Conservation (phyloP, 176 grass and related monocot genomes). For the Rhynchospora pubera region DNA sequence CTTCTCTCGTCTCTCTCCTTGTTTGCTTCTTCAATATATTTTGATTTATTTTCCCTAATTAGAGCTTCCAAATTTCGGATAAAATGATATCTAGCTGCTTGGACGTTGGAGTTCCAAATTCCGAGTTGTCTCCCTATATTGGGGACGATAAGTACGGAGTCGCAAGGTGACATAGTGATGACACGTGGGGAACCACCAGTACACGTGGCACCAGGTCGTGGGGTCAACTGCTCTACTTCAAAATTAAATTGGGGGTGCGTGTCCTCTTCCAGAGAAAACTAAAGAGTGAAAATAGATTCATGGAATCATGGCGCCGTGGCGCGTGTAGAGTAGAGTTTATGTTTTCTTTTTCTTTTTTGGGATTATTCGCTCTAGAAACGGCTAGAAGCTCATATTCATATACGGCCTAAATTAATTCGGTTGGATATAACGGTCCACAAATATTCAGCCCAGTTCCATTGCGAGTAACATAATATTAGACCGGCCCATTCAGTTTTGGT, state of each 20-base stretch:
- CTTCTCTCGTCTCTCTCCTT: not conserved
- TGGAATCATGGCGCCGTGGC: no score
- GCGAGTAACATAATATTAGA: no score
- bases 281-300: no score
- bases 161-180: not conserved
- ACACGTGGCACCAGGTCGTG: not conserved
- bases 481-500: no score
- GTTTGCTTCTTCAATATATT: not conserved
- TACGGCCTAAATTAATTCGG: not conserved
- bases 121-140: not conserved
- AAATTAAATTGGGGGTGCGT: not conserved
- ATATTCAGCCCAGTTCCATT: no score
- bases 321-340: no score
- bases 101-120: not conserved
- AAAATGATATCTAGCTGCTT: not conserved
- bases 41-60: constrained; percentile 6
- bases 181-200: not conserved
- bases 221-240: not conserved
- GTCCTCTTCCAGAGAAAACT: no score
- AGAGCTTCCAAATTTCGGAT: not conserved
- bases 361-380: not conserved
- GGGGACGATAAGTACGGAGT: not conserved
- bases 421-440: no score
- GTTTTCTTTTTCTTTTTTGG: not conserved
- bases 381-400: not conserved